A percentile compares a stretch with the other conserved stretches of the same genome.
Conservation (phyloP, 805 yeast genomes). For the Teunomyces barrocoloradensis region DNA sequence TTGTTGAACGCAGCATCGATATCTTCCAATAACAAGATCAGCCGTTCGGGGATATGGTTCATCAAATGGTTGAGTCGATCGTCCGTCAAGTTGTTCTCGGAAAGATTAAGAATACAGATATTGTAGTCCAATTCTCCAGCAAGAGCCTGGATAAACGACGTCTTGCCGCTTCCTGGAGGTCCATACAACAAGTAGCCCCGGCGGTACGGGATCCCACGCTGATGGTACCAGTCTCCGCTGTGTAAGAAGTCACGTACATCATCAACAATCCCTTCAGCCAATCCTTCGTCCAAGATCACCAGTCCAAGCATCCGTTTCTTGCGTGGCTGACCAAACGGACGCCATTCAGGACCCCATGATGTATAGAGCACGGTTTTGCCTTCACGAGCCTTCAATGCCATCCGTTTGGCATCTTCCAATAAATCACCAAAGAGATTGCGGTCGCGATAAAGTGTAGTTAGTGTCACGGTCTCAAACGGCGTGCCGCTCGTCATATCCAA, state of each 20-base stretch:
- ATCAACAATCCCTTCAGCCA: constrained; percentile 58
- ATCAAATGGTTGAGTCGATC: constrained; percentile 91
- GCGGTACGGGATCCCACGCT: constrained; percentile 96
- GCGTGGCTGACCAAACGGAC: constrained; percentile 95
- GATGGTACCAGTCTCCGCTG: constrained; percentile 88
- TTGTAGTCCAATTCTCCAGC: constrained; percentile 97
- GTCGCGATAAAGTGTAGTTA: constrained; percentile 87
- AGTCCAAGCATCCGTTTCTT: constrained; percentile 80
- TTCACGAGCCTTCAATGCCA: constrained; percentile 79
- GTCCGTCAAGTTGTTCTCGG: constrained; percentile 90
- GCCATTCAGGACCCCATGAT: constrained; percentile 98
- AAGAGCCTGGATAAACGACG: constrained; percentile 91
- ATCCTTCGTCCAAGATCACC: constrained; percentile 77
- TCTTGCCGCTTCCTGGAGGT: constrained; percentile 97
- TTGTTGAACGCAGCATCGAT: constrained; percentile 93
- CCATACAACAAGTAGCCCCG: constrained; percentile 93
- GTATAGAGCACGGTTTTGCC: constrained; percentile 94
- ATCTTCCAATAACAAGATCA: constrained; percentile 83
- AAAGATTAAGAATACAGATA: constrained; percentile 86
- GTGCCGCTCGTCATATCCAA: constrained; percentile 87
- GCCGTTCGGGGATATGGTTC: constrained; percentile 93
- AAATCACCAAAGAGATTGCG: constrained; percentile 65
- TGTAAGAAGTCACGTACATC: constrained; percentile 80
- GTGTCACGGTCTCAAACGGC: constrained; percentile 94
- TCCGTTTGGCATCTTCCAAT: constrained; percentile 75